Evolutionary conservation across 305 asterid genomes (phyloP).

Genomic region (Solanum hybrid): DNA sequence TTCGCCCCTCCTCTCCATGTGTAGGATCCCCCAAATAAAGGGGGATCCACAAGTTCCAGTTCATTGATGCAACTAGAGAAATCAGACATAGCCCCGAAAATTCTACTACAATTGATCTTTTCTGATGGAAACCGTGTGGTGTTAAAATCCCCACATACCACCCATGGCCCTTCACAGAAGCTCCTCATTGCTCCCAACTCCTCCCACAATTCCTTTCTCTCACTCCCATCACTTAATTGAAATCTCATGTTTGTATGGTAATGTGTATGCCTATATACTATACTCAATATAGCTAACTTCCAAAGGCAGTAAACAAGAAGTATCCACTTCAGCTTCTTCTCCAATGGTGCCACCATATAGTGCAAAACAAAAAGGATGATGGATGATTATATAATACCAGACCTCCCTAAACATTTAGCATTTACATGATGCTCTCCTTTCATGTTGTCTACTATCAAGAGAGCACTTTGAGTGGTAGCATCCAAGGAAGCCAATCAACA

Average conservation of each 20-base stretch:
- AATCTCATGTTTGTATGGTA: not conserved
- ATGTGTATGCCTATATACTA: not conserved
- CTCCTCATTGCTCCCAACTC: not conserved
- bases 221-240: not conserved
- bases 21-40: not conserved
- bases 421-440: not conserved
- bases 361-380: not conserved
- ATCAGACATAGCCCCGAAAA: not conserved
- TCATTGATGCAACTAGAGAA: not conserved
- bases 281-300: not conserved
- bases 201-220: not conserved
- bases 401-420: not conserved
- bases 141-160: not conserved
- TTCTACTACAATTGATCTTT: not conserved
- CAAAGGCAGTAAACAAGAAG: not conserved
- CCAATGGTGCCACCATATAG: not conserved
- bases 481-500: not conserved
- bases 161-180: not conserved
- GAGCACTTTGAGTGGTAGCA: not conserved
- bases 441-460: not conserved
- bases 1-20: not conserved
- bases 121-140: not conserved
- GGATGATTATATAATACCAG: not conserved
- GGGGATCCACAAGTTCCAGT: not conserved
- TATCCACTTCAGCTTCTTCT: not conserved